Conservation (phyloP, 1,284 basidiomycete genomes). For the Tetrapyrgos nigripes region DNA sequence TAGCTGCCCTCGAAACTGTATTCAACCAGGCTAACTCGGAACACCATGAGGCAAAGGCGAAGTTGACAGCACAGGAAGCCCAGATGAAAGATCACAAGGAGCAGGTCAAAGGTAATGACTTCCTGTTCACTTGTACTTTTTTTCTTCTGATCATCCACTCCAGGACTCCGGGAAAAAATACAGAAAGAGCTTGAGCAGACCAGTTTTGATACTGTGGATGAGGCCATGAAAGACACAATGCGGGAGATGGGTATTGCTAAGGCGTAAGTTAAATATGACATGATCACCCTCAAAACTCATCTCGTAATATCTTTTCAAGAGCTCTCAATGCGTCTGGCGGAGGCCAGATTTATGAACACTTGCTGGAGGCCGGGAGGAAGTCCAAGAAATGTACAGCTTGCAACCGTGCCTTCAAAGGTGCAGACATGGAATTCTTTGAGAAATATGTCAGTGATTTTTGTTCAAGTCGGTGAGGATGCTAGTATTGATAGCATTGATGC, state of each 20-base stretch:
- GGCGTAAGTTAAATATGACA: constrained; percentile 59
- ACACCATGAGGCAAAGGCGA: constrained; percentile 68
- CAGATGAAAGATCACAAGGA: constrained; percentile 70
- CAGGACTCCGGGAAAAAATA: constrained; percentile 65
- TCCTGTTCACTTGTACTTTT: background rate
- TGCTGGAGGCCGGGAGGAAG: constrained; percentile 67
- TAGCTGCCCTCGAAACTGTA: constrained; percentile 59
- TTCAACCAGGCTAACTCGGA: constrained; percentile 56
- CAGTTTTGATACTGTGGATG: constrained; percentile 48
- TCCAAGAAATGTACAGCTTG: constrained; percentile 82
- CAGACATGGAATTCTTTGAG: constrained; percentile 71
- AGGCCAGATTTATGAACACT: constrained; percentile 64
- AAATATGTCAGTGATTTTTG: constrained; percentile 57
- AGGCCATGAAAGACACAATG: constrained; percentile 63
- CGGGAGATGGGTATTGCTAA: constrained; percentile 59
- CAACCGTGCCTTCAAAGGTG: constrained; percentile 68
- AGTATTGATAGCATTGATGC: background rate
- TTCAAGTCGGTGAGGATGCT: too few relatives aligned
- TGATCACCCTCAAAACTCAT: constrained; percentile 4
- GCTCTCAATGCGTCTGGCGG: constrained; percentile 43
- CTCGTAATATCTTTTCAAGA: constrained; percentile 15
- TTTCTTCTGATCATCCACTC: constrained; percentile 6
- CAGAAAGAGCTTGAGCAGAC: constrained; percentile 37
- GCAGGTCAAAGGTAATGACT: constrained; percentile 63
- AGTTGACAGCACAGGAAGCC: constrained; percentile 60